A percentile compares a stretch with the other conserved stretches of the same genome.
Evolutionary conservation across 2,329 filamentous ascomycete genomes (phyloP).

Genomic region (Xylariaceae sp.): DNA sequence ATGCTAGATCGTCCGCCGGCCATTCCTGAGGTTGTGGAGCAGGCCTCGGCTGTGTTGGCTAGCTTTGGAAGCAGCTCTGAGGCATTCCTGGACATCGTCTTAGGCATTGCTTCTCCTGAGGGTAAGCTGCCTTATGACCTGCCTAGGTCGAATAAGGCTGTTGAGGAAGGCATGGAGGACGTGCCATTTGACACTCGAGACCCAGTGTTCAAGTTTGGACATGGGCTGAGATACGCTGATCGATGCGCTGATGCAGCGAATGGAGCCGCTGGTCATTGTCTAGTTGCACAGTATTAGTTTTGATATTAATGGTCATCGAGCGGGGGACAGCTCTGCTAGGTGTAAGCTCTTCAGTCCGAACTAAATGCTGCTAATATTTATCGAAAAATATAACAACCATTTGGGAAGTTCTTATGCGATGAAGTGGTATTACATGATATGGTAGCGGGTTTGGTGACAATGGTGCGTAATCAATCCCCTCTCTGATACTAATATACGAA

Average conservation of each 20-base stretch:
- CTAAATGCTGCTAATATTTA: too few species aligned
- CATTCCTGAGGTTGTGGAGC: conserved; percentile 45
- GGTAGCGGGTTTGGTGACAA: too few species aligned
- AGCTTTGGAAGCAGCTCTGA: conserved; percentile 44
- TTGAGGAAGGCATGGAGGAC: conserved; percentile 34
- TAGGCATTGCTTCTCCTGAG: conserved; percentile 40
- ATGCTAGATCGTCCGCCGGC: conserved; percentile 48
- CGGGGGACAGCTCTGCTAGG: too few species aligned
- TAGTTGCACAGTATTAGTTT: neutral
- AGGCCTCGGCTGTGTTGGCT: conserved; percentile 41
- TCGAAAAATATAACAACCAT: too few species aligned
- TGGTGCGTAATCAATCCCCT: too few species aligned
- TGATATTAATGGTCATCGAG: neutral
- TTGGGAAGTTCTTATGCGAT: too few species aligned
- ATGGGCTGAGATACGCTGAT: conserved; percentile 34
- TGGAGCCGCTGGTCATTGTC: neutral
- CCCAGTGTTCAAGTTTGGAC: conserved; percentile 31
- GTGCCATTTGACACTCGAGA: conserved; percentile 31
- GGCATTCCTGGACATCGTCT: conserved; percentile 48
- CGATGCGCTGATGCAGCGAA: conserved; percentile 1
- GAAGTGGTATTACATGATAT: too few species aligned
- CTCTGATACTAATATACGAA: too few species aligned
- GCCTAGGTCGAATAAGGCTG: conserved; percentile 45
- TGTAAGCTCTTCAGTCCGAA: too few species aligned
- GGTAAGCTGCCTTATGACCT: conserved; percentile 51